Conservation (phyloP, 2,329 filamentous ascomycete species). For the Ceratocystiopsis minuta region DNA sequence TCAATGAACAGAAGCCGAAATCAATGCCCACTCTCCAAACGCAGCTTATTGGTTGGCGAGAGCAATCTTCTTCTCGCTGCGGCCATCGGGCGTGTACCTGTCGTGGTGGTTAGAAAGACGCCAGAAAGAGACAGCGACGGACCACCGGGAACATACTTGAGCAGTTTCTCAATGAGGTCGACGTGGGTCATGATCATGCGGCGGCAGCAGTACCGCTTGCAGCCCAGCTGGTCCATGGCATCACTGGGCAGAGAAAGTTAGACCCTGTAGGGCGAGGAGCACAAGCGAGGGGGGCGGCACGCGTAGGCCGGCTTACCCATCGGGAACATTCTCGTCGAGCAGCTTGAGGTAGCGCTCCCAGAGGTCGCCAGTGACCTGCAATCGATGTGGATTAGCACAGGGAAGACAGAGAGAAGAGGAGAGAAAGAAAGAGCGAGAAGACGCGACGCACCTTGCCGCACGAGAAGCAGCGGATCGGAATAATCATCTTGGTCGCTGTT, state of each 20-base stretch:
- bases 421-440: too few species aligned
- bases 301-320: slow-evolving; percentile 40
- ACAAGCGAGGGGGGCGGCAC: not conserved
- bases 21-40: too few species aligned
- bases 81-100: slow-evolving; percentile 44
- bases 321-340: slow-evolving; percentile 57
- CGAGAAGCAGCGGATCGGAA: slow-evolving; percentile 95
- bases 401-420: not conserved
- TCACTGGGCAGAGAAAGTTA: slow-evolving; percentile 37
- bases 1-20: too few species aligned
- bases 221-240: slow-evolving; percentile 85
- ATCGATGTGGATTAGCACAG: slow-evolving; percentile 15
- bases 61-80: slow-evolving; percentile 41
- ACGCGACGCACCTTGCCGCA: slow-evolving; percentile 69
- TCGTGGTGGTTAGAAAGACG: not conserved
- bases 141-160: slow-evolving; percentile 45
- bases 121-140: not conserved
- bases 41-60: slow-evolving; percentile 8
- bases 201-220: slow-evolving; percentile 94
- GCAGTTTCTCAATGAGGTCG: slow-evolving; percentile 93
- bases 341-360: slow-evolving; percentile 92
- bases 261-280: not conserved
- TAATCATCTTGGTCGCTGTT: slow-evolving; percentile 53
- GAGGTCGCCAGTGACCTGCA: slow-evolving; percentile 82
- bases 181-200: slow-evolving; percentile 99